Conservation (phyloP, 495 filamentous ascomycete genomes). For the Talaromyces liani region DNA sequence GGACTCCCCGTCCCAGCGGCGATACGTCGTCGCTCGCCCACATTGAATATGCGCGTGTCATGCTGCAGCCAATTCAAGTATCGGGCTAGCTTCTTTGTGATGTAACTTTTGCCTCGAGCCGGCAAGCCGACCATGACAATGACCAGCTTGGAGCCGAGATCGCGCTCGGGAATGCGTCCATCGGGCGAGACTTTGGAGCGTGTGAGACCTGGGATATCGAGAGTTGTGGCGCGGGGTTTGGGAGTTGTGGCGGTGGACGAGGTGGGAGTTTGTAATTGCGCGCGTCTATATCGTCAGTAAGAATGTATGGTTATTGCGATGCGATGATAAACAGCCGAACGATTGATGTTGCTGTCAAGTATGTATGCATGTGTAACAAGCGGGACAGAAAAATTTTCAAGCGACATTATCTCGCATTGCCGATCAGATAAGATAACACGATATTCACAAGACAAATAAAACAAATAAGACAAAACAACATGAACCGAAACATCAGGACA, state of each 20-base stretch:
- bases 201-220: constrained; percentile 85
- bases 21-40: constrained; percentile 80
- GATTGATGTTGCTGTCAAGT: not conserved
- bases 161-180: constrained; percentile 81
- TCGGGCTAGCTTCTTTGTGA: constrained; percentile 92
- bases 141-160: constrained; percentile 91
- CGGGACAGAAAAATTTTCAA: not conserved
- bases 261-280: constrained; percentile 41
- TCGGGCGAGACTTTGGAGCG: constrained; percentile 91
- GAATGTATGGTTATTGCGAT: not conserved
- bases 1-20: constrained; percentile 52
- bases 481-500: not conserved
- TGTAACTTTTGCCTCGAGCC: constrained; percentile 92
- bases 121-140: constrained; percentile 98
- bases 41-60: constrained; percentile 92
- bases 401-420: not conserved
- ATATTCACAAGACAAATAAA: not conserved
- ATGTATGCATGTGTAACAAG: not conserved
- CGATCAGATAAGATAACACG: constrained; percentile 13
- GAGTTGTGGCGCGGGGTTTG: constrained; percentile 70
- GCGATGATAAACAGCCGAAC: not conserved
- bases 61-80: constrained; percentile 98
- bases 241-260: constrained; percentile 49
- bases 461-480: not conserved
- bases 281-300: constrained; percentile 14